Evolutionary conservation across 352 stramenopile genomes (phyloP), one percentile per base, ranked within the genome.

Genomic region (Globisporangium heterothallicum): DNA sequence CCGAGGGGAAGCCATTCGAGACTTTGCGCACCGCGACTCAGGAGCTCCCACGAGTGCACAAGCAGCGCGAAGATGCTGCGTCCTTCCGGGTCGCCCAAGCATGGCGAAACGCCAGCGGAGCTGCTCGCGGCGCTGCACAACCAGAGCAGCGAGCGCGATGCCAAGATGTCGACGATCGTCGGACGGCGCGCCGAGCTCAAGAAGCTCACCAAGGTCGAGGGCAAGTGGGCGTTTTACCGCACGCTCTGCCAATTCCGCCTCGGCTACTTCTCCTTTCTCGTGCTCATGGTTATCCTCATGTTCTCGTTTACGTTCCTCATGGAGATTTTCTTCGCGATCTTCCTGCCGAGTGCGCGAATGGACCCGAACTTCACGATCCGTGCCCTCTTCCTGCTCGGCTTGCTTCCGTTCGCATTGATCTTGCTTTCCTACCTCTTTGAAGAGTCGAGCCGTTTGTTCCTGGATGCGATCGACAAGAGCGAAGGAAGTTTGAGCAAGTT

Each of bases 261-360:
- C n/a, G 82, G 82, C 49, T 94, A 93, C 66, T 86, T 94, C 56
- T 78, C 84, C 32, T 93, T 94, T 60, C 65, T 94, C 27, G 84
- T 94, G 61, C 77, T 91, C 56, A 88, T 94, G 76, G 84, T 85
- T 59, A 90, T 94, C 59, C 72, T 94, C 66, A 92, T 93, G 72
- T 94, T 94, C 60, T 91, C 79, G 35, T 88, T 94, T 65, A 86
- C 79, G 58, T 77, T 92, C 54, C 63, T 94, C 43, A 94, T 94
- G 84, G 82, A 92, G 61, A 90, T 93, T 36, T 93, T 94, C 75
- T 94, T 94, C 60, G 74, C 84, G n/a, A 91, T 93, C 53, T 94
- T 93, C 58, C 53, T 94, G 41, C 84, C 82, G 19, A 91, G 76
- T 40, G 82, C 84, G 24, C 78, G 77, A 5, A 68, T 66, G 45